Conservation (phyloP, 1,139 yeast species). For the Debaryomyces psychrophilus region DNA sequence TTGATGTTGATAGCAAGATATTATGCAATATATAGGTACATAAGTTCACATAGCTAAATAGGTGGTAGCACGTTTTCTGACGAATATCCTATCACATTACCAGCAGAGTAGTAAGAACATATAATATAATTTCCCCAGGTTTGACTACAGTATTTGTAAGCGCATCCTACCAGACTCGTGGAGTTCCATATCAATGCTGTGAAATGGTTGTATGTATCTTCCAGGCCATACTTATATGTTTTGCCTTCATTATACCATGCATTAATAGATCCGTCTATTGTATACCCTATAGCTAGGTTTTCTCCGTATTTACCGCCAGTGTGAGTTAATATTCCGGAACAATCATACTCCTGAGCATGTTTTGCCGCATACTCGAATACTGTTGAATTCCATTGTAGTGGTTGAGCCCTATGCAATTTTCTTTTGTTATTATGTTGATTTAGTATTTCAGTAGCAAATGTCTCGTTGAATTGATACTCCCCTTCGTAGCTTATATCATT, state of each 20-base stretch:
- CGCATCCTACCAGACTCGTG: constrained; percentile 42
- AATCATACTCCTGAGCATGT: constrained; percentile 34
- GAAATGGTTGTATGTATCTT: constrained; percentile 39
- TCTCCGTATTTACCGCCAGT: constrained; percentile 43
- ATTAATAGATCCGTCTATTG: constrained; percentile 31
- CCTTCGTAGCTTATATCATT: constrained; percentile 15
- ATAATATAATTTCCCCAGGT: constrained; percentile 59
- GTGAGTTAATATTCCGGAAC: constrained; percentile 39
- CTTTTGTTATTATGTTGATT: constrained; percentile 35
- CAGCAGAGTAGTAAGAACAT: constrained; percentile 64
- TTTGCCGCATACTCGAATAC: constrained; percentile 34
- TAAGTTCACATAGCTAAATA: constrained; percentile 4
- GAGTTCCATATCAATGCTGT: constrained; percentile 46
- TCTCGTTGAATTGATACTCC: constrained; percentile 19
- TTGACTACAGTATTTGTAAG: constrained; percentile 41
- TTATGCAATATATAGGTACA: constrained; percentile 25
- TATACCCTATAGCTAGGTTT: constrained; percentile 42
- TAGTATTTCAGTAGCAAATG: constrained; percentile 31
- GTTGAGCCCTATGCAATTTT: constrained; percentile 31
- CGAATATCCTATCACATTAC: constrained; percentile 53
- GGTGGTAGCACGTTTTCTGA: constrained; percentile 32
- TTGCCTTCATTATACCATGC: constrained; percentile 45
- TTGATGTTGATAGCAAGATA: constrained; percentile 31
- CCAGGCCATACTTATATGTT: constrained; percentile 30
- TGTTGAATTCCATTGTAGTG: constrained; percentile 34